Evolutionary conservation across 495 filamentous ascomycete species (phyloP), one percentile per base, ranked within the genome.

Genomic region (Jackrogersella multiformis): DNA sequence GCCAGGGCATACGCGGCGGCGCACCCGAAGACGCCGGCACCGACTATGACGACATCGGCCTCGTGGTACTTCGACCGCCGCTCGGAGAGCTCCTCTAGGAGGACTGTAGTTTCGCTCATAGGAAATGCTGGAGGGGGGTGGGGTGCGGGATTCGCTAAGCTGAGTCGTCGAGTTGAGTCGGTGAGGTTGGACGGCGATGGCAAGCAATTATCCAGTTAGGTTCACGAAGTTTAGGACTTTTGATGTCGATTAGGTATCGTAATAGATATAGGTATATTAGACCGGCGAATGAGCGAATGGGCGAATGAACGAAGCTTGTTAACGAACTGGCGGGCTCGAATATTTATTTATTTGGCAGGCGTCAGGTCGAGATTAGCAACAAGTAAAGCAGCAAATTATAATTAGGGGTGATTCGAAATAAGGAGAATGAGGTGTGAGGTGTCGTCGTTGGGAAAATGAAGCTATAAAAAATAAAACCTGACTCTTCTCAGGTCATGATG

Each of bases 1-100:
- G 88, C 88, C 35, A 94, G 85, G 26, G 93, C 89, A 45, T 90
- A 86, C 5, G 96, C 88, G n/a, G 93, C 80, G 5, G 95, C 92
- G 75, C 92, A 96, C 16, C 95, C 95, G 39, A 97, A 83, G 56
- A 98, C 83, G 51, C 95, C 95, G 0, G 92, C 95, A 65, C 95
- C 95, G 18, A 98, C 88, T 44, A 99, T 88, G 26, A 97, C 88
- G 32, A 97, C 86, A 69, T 99, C 95, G 42, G 80, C 81, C 67
- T 84, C 80, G 63, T 84, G 81, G 71, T 78, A 74, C 35, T 73
- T 59, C 6, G 71, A 42, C 51, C 81, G 76, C 64, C 80, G 79
- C 68, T 79, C 74, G 28, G 64, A 69, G 71, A 78, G 81, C 61
- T 68, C 71, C 28, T 73, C 66, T 73, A 56, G 44, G 73, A 71